phyloP scores from a whole-genome alignment of 139 green algal genomes.

The Auxenochlorella protothecoides region DNA sequence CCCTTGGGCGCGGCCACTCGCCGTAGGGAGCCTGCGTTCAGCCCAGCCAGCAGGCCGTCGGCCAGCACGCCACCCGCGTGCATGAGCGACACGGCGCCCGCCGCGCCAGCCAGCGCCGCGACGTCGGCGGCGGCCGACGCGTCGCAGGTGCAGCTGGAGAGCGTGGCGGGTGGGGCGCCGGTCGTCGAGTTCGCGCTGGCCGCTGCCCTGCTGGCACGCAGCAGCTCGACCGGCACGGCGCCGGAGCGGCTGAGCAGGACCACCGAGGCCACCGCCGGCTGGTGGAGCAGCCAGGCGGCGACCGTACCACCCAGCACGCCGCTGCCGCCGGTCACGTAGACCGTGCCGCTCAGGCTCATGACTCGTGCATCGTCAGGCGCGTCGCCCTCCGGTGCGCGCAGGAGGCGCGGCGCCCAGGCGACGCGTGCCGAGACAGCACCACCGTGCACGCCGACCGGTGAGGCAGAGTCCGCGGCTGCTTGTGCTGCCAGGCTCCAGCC shows the following conservation, averaged over 20 bases:
- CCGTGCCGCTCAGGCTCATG: not conserved
- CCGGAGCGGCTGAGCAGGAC: slow-evolving; percentile 20
- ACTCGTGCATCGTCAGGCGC: slow-evolving; percentile 5
- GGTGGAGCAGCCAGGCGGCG: slow-evolving; percentile 43
- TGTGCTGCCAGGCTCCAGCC: not conserved
- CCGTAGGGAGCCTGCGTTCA: slow-evolving; percentile 29
- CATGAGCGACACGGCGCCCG: slow-evolving; percentile 24
- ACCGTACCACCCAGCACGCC: slow-evolving; percentile 40
- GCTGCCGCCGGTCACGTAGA: slow-evolving; percentile 27
- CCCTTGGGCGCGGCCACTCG: slow-evolving; percentile 48
- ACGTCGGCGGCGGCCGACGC: not conserved
- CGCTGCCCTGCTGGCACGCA: too few relatives aligned
- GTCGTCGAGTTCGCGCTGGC: too few relatives aligned
- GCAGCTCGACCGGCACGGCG: slow-evolving; percentile 29
- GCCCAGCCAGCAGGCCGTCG: slow-evolving; percentile 51
- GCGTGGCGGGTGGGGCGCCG: not conserved
- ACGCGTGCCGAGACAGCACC: too few relatives aligned
- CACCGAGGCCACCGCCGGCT: slow-evolving; percentile 13
- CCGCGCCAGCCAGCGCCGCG: not conserved
- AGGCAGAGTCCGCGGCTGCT: slow-evolving; percentile 26
- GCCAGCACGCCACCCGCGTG: slow-evolving; percentile 64
- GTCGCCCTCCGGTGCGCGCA: slow-evolving; percentile 15
- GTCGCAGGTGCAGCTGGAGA: slow-evolving; percentile 31
- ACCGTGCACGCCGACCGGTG: slow-evolving; percentile 39
- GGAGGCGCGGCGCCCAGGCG: too few relatives aligned